Percentiles rank a stretch among this genome's conserved stretches.
Evolutionary conservation across 768 basidiomycete genomes (phyloP).

Genomic region (Arthromyces matolae): DNA sequence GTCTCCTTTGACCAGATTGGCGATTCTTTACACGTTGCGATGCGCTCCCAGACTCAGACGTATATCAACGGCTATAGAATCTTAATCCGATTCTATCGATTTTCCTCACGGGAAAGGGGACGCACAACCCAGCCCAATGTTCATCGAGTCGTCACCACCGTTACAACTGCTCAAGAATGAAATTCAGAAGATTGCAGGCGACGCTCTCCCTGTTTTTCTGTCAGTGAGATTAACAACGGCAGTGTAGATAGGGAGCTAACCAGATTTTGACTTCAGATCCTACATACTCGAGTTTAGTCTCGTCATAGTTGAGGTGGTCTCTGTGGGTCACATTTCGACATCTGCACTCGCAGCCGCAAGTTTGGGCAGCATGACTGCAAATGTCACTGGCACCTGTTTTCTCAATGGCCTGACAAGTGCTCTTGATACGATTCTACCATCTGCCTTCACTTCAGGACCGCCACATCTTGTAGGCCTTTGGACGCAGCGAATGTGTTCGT

Average conservation of each 20-base stretch:
- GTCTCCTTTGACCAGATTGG: too few species aligned
- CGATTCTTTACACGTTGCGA: too few species aligned
- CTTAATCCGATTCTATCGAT: too few species aligned
- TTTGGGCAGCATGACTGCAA: slow-evolving; percentile 68
- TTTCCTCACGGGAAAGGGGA: too few species aligned
- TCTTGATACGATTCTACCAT: slow-evolving; percentile 89
- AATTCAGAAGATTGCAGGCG: slow-evolving; percentile 49
- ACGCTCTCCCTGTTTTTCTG: slow-evolving; percentile 69
- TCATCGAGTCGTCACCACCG: too few species aligned
- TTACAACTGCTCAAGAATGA: slow-evolving; percentile 47
- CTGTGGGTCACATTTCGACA: slow-evolving; percentile 90
- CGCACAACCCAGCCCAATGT: too few species aligned
- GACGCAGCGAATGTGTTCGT: slow-evolving; percentile 81
- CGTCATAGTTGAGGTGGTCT: slow-evolving; percentile 76
- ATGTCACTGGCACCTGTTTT: slow-evolving; percentile 71
- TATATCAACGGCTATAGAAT: too few species aligned
- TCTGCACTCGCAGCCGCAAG: slow-evolving; percentile 81
- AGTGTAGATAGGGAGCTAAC: not conserved
- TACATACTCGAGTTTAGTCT: slow-evolving; percentile 84
- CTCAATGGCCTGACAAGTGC: slow-evolving; percentile 78
- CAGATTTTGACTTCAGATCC: slow-evolving; percentile 41
- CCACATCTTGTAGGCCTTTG: slow-evolving; percentile 87
- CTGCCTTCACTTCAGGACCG: slow-evolving; percentile 87
- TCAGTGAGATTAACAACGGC: slow-evolving; percentile 28
- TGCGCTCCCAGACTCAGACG: too few species aligned